Percentiles rank a stretch among this genome's conserved stretches.
Conservation (phyloP, 148 eudicot species). For the Camellia lanceoleosa region DNA sequence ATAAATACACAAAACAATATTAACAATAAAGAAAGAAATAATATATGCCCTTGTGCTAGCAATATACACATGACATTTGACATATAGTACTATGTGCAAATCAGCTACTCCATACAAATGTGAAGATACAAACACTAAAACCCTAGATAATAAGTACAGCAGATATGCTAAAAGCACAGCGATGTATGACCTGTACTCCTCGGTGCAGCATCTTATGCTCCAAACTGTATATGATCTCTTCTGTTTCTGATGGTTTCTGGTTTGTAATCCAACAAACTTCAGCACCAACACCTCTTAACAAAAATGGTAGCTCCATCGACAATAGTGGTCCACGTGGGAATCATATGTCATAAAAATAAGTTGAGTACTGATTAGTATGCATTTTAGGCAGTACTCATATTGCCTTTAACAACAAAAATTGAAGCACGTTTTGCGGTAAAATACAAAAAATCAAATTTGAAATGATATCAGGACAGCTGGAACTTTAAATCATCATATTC, state of each 20-base stretch:
- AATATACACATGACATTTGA: not conserved
- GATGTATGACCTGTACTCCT: slow-evolving; percentile 39
- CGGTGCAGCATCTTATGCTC: slow-evolving; percentile 45
- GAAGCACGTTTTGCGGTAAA: not conserved
- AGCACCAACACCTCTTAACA: slow-evolving; percentile 43
- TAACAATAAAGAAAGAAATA: not conserved
- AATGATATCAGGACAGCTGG: too few relatives aligned
- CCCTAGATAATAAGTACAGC: not conserved
- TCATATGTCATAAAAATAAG: too few relatives aligned
- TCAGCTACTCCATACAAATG: not conserved
- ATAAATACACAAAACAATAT: not conserved
- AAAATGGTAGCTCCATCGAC: slow-evolving; percentile 43
- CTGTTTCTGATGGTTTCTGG: slow-evolving; percentile 34
- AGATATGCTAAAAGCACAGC: not conserved
- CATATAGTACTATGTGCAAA: not conserved
- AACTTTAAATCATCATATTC: too few relatives aligned
- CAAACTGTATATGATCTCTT: slow-evolving; percentile 37
- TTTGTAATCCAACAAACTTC: slow-evolving; percentile 38
- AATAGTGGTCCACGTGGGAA: slow-evolving; percentile 40
- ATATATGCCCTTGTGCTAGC: not conserved
- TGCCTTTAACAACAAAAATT: not conserved
- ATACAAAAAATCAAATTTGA: not conserved
- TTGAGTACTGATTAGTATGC: not conserved
- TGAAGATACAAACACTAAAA: not conserved
- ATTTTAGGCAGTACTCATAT: not conserved